Conservation (phyloP, 2,329 filamentous ascomycete genomes). For the Fusarium secorum region DNA sequence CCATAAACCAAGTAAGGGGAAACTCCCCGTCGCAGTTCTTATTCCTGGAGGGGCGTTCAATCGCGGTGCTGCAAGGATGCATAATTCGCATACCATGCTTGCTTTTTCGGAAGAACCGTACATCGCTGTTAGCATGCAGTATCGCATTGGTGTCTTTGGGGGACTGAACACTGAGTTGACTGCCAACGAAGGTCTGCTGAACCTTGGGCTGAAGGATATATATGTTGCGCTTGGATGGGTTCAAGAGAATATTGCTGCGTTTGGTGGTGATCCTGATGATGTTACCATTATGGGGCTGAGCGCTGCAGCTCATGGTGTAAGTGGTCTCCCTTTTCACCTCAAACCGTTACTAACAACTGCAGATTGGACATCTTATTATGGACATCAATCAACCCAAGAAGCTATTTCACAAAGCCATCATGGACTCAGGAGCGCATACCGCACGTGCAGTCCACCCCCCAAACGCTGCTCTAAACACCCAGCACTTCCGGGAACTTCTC, state of each 20-base stretch:
- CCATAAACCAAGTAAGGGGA: slow-evolving; percentile 18
- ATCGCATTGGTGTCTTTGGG: slow-evolving; percentile 64
- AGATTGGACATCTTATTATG: slow-evolving; percentile 47
- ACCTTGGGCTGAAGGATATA: slow-evolving; percentile 62
- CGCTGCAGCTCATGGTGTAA: slow-evolving; percentile 46
- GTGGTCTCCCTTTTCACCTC: background rate
- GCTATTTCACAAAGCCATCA: slow-evolving; percentile 46
- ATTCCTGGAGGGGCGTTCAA: slow-evolving; percentile 46
- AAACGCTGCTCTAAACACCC: slow-evolving; percentile 37
- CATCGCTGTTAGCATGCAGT: slow-evolving; percentile 57
- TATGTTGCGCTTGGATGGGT: slow-evolving; percentile 58
- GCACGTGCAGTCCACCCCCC: slow-evolving; percentile 43
- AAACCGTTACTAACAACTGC: background rate
- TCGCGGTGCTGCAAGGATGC: slow-evolving; percentile 47
- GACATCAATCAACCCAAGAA: slow-evolving; percentile 44
- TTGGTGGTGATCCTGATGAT: slow-evolving; percentile 58
- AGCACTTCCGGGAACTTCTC: slow-evolving; percentile 44
- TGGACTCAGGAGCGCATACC: slow-evolving; percentile 45
- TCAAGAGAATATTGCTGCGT: slow-evolving; percentile 58
- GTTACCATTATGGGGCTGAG: slow-evolving; percentile 58
- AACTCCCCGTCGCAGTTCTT: slow-evolving; percentile 39
- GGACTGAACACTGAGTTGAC: slow-evolving; percentile 63
- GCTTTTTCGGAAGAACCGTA: slow-evolving; percentile 56
- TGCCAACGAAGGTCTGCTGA: slow-evolving; percentile 60
- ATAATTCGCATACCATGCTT: slow-evolving; percentile 57